A percentile compares a stretch with the other conserved stretches of the same genome.
Evolutionary conservation across 148 eudicot species (phyloP).

Genomic region (Selenicereus undatus): DNA sequence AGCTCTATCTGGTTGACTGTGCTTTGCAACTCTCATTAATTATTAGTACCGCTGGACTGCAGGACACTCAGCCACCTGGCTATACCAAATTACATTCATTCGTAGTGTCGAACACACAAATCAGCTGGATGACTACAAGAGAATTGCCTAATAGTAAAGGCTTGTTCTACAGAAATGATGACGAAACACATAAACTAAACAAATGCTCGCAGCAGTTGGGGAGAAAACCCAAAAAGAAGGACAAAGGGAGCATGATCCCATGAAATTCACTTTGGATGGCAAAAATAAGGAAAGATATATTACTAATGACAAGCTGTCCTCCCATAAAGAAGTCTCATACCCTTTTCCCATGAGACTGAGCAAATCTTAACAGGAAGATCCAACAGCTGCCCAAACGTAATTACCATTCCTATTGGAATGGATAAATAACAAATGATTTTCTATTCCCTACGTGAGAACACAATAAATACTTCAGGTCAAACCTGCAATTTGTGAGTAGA

Average conservation of each 20-base stretch:
- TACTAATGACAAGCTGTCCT: no score
- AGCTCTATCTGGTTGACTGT: not conserved
- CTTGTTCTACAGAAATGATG: no score
- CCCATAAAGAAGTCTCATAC: not conserved
- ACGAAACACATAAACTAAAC: no score
- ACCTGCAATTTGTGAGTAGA: slow-evolving; percentile 82
- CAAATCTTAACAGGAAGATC: not conserved
- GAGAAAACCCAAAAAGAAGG: no score
- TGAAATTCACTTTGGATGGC: not conserved
- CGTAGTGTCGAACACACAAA: no score
- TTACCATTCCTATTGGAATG: not conserved
- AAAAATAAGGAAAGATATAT: not conserved
- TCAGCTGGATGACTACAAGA: no score
- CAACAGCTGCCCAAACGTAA: not conserved
- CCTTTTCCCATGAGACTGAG: not conserved
- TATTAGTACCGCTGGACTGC: not conserved
- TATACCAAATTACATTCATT: no score
- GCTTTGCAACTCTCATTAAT: not conserved
- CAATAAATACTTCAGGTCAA: not conserved
- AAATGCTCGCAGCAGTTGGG: no score
- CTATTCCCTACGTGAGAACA: not conserved
- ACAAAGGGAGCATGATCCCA: not conserved
- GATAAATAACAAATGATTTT: not conserved
- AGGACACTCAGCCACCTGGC: not conserved
- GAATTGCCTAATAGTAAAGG: no score